These are phyloP conservation scores for Candida chauliodis DNA, from an alignment of 805 yeast genomes.

Conservation along the genomic window DNA sequence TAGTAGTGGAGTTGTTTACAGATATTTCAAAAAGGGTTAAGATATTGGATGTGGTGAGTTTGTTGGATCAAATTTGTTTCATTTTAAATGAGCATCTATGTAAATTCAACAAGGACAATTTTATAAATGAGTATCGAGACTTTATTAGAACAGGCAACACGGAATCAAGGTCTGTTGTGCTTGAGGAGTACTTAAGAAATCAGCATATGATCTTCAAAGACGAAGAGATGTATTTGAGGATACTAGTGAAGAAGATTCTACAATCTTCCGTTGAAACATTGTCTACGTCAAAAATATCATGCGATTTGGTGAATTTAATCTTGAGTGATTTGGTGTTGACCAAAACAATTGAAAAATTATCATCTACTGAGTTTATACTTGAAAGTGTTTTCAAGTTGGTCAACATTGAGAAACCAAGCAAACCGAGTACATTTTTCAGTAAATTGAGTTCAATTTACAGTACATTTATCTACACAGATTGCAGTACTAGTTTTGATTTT, in stretches of 20 bases:
- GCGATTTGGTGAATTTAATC: conserved; percentile 20
- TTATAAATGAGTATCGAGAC: conserved; percentile 13
- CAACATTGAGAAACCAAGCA: not conserved
- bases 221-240: conserved; percentile 18
- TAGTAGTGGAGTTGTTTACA: conserved; percentile 21
- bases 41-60: conserved; percentile 10
- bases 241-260: conserved; percentile 21
- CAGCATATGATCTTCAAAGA: conserved; percentile 19
- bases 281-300: conserved; percentile 22
- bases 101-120: conserved; percentile 14
- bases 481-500: conserved; percentile 2
- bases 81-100: conserved; percentile 22
- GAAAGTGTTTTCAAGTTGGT: conserved; percentile 11
- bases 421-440: not conserved
- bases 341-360: conserved; percentile 20
- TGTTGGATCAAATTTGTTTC: conserved; percentile 23
- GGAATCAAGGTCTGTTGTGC: conserved; percentile 8
- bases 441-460: not conserved
- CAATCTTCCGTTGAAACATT: conserved; percentile 9
- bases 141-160: not conserved
- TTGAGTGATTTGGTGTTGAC: conserved; percentile 27
- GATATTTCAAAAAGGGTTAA: conserved; percentile 21
- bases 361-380: conserved; percentile 25
- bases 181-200: conserved; percentile 13
- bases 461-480: not conserved